A percentile compares a stretch with the other conserved stretches of the same genome.
Evolutionary conservation across 2,329 filamentous ascomycete genomes (phyloP).

Genomic region (Rutstroemia sp.): DNA sequence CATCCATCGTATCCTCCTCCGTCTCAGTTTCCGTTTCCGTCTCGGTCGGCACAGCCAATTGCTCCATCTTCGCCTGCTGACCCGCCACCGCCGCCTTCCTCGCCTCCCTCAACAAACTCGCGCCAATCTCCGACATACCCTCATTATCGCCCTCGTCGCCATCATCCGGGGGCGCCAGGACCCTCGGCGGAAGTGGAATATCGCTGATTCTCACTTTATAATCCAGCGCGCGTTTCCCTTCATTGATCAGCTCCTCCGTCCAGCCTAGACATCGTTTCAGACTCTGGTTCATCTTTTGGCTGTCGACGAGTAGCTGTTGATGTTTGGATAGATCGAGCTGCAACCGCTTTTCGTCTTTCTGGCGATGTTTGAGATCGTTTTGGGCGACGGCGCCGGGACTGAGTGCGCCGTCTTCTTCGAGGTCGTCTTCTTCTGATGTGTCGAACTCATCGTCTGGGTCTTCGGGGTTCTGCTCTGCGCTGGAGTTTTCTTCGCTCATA

Average conservation of each 20-base stretch:
- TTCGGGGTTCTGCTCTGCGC: constrained; percentile 28
- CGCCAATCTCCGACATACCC: constrained; percentile 25
- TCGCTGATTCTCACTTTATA: constrained; percentile 76
- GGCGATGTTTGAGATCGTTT: constrained; percentile 47
- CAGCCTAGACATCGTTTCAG: constrained; percentile 82
- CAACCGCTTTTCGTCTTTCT: constrained; percentile 74
- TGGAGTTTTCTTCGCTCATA: constrained; percentile 40
- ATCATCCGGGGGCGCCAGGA: constrained; percentile 61
- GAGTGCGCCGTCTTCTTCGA: constrained; percentile 28
- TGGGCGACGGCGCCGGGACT: constrained; percentile 35
- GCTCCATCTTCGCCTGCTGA: neutral
- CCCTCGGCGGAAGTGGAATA: constrained; percentile 68
- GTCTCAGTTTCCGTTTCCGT: neutral
- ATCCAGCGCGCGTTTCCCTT: constrained; percentile 79
- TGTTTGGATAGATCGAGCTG: constrained; percentile 81
- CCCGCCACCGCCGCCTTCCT: constrained; percentile 17
- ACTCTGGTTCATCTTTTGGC: constrained; percentile 92
- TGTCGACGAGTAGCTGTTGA: constrained; percentile 79
- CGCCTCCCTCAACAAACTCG: constrained; percentile 23
- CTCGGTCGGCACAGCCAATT: neutral
- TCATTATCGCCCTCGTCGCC: constrained; percentile 34
- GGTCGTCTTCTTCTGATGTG: constrained; percentile 44
- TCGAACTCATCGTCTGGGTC: constrained; percentile 39
- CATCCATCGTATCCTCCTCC: too few relatives aligned
- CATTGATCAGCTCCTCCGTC: constrained; percentile 84